Base-by-base conservation (phyloP, 768 basidiomycete genomes). In the Leccinum uliginosum region DNA sequence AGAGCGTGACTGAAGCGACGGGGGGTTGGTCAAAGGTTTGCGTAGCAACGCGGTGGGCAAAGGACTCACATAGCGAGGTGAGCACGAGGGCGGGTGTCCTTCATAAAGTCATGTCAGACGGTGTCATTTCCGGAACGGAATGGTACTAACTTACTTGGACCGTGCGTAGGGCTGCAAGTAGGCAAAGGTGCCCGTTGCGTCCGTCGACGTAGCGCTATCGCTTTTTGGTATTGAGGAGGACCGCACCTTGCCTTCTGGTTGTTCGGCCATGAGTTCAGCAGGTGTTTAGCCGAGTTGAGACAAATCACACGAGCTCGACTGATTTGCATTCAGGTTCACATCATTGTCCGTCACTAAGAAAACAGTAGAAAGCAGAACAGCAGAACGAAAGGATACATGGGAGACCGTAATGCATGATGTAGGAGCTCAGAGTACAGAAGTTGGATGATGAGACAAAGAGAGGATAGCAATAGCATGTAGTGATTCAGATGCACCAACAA, bases 1-100 rank as follows among this genome's bases (percentile, higher is more conserved):
- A 75, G 0, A 67, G 65, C 1, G 75, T 58, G 35, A 80, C 78
- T 78, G 60, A 27, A 24, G n/a, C 30, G 15, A 27, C 26, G 14
- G 10, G n/a, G 15, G 21, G 7, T 14, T 23, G 19, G 15, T 56
- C 17, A 46, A 50, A 32, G 30, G 6, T 6, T 15, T 15, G 8
- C 30, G 17, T 32, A 30, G 17, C 6, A n/a, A 23, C 4, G 6
- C 1, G 14, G 17, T 17, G 29, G 44, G 44, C 1, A 46, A 34
- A 26, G 9, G 27, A 69, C 73, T 61, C 58, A 76, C 74, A 75
- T 21, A 75, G 63, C 30, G 72, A 65, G 47, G 73, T 66, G 35
- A 75, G 65, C 19, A 59, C 57, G 30, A 75, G 67, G 40, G 53
- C 65, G 1, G 73, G 73, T 3, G 55, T 57, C 52, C 71, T 71